These are phyloP conservation scores for Diaporthe destruens DNA, from an alignment of 2,329 filamentous ascomycete genomes.

Conservation along the genomic window DNA sequence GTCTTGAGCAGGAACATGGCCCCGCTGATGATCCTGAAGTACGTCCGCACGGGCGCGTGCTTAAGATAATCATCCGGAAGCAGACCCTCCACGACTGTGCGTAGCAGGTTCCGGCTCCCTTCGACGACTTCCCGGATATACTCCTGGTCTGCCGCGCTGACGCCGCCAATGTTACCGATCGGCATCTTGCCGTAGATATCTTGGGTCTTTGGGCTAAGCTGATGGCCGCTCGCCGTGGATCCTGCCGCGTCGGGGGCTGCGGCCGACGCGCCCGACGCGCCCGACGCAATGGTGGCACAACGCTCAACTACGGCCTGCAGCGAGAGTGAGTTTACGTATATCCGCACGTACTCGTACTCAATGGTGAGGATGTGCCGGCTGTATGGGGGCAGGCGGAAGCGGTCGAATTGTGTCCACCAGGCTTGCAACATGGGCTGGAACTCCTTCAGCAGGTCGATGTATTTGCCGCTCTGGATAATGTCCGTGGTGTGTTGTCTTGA, in stretches of 20 bases:
- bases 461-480: slow-evolving; percentile 87
- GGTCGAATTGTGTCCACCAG: slow-evolving; percentile 87
- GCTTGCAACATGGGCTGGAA: slow-evolving; percentile 83
- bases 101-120: slow-evolving; percentile 81
- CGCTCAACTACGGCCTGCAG: slow-evolving; percentile 95
- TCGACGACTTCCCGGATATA: slow-evolving; percentile 83
- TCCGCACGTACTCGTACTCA: slow-evolving; percentile 94
- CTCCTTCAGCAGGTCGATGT: slow-evolving; percentile 82
- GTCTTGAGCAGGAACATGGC: slow-evolving; percentile 89
- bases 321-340: slow-evolving; percentile 94
- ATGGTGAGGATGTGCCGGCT: slow-evolving; percentile 86
- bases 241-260: slow-evolving; percentile 52
- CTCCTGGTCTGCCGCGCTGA: slow-evolving; percentile 75
- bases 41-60: slow-evolving; percentile 85
- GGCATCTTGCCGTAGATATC: slow-evolving; percentile 75
- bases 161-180: slow-evolving; percentile 73
- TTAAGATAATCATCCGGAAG: slow-evolving; percentile 81
- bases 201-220: slow-evolving; percentile 73
- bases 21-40: slow-evolving; percentile 87
- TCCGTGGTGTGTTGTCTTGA: slow-evolving; percentile 89
- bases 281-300: slow-evolving; percentile 80
- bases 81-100: slow-evolving; percentile 81
- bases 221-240: slow-evolving; percentile 49
- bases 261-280: slow-evolving; percentile 51
- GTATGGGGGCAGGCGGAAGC: slow-evolving; percentile 75